phyloP scores from a whole-genome alignment of 2,329 filamentous ascomycete species.

The Hyphodiscus sp. region DNA sequence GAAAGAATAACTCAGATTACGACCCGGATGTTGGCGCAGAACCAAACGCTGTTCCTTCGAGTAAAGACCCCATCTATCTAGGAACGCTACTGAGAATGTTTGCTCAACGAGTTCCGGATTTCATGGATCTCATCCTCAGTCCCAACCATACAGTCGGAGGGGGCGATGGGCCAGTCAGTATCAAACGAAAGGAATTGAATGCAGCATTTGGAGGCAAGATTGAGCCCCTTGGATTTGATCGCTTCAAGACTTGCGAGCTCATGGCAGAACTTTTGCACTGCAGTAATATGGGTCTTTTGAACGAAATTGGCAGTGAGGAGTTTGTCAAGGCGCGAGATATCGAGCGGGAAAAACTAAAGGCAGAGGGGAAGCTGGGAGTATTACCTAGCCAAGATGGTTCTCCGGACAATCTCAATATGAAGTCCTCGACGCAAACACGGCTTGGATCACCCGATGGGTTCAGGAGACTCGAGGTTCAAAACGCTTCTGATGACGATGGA shows the following conservation, averaged over 20 bases:
- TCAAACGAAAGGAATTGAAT: slow-evolving; percentile 66
- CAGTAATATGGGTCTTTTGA: slow-evolving; percentile 96
- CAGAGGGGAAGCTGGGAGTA: slow-evolving; percentile 62
- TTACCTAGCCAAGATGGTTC: slow-evolving; percentile 38
- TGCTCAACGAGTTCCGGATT: slow-evolving; percentile 84
- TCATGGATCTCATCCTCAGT: slow-evolving; percentile 85
- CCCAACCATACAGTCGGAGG: slow-evolving; percentile 52
- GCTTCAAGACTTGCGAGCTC: slow-evolving; percentile 97
- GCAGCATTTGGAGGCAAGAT: slow-evolving; percentile 89
- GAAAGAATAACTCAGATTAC: slow-evolving; percentile 99
- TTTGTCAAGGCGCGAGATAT: slow-evolving; percentile 73
- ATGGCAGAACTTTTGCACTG: slow-evolving; percentile 98
- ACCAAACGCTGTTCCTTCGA: slow-evolving; percentile 71
- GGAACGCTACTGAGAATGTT: slow-evolving; percentile 85
- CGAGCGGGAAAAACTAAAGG: slow-evolving; percentile 73
- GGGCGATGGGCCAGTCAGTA: slow-evolving; percentile 49
- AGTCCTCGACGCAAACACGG: slow-evolving; percentile 40
- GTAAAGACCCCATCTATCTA: slow-evolving; percentile 89
- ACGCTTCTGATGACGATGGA: slow-evolving; percentile 78
- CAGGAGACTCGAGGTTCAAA: slow-evolving; percentile 69
- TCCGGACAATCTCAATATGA: slow-evolving; percentile 53
- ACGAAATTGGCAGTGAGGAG: slow-evolving; percentile 83
- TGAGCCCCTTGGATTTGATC: slow-evolving; percentile 90
- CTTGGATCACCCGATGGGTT: slow-evolving; percentile 55
- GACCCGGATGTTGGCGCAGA: slow-evolving; percentile 85